A percentile compares a stretch with the other conserved stretches of the same genome.
phyloP scores from a whole-genome alignment of 169 alveolate species.

The Babesia caballi region DNA sequence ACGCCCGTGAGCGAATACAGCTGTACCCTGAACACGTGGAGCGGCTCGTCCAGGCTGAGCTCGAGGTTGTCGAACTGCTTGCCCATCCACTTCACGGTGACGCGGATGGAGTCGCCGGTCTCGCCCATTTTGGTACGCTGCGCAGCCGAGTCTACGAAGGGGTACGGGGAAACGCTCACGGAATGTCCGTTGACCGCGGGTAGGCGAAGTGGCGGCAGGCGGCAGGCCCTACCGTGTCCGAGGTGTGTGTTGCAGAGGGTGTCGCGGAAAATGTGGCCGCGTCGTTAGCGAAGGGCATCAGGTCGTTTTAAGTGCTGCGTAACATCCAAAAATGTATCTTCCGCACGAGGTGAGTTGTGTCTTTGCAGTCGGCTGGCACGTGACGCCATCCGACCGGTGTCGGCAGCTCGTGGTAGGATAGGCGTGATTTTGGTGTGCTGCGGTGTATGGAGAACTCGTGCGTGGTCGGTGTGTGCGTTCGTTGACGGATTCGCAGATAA shows the following conservation, averaged over 20 bases:
- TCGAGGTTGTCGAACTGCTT: conserved; percentile 64
- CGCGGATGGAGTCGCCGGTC: conserved; percentile 50
- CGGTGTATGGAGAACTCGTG: not conserved
- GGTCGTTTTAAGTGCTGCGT: too few species aligned
- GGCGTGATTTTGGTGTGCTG: too few species aligned
- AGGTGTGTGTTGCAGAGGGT: too few species aligned
- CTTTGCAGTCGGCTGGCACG: not conserved
- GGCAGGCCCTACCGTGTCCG: too few species aligned
- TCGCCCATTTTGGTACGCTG: conserved; percentile 17
- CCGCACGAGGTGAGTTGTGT: conserved; percentile 27
- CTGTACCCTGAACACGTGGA: conserved; percentile 58
- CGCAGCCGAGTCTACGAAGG: too few species aligned
- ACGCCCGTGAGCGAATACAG: conserved; percentile 85
- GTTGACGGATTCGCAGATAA: not conserved
- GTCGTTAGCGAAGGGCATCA: too few species aligned
- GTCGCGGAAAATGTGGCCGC: too few species aligned
- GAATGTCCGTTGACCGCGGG: too few species aligned
- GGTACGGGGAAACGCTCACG: too few species aligned
- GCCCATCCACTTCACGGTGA: conserved; percentile 75
- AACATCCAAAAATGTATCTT: conserved; percentile 11
- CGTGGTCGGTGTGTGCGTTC: not conserved
- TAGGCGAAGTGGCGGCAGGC: too few species aligned
- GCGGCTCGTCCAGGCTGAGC: conserved; percentile 58
- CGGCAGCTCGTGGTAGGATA: too few species aligned
- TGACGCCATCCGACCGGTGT: too few species aligned